A percentile compares a stretch with the other conserved stretches of the same genome.
Conservation (phyloP, 1,284 basidiomycete genomes). For the Trichosporon inkin region DNA sequence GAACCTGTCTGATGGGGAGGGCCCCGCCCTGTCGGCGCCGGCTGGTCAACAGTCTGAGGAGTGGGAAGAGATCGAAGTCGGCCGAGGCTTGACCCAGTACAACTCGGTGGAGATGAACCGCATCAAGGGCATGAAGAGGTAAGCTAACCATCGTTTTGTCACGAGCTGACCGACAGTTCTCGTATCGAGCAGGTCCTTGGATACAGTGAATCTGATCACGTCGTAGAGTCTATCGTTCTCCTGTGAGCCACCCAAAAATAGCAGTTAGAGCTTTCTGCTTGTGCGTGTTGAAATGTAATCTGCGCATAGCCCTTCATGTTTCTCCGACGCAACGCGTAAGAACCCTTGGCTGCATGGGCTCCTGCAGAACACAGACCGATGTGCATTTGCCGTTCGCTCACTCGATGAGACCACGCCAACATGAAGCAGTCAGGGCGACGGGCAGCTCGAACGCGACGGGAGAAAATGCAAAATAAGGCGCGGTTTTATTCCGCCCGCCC, state of each 20-base stretch:
- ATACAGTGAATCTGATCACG: slow-evolving; percentile 93
- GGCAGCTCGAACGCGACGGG: background rate
- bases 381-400: background rate
- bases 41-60: slow-evolving; percentile 48
- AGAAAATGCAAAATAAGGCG: slow-evolving; percentile 9
- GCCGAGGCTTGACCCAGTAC: slow-evolving; percentile 90
- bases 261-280: background rate
- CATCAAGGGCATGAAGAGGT: slow-evolving; percentile 89
- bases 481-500: slow-evolving; percentile 5
- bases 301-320: background rate
- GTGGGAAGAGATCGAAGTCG: slow-evolving; percentile 82
- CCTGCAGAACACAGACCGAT: no score
- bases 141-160: slow-evolving; percentile 31
- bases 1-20: slow-evolving; percentile 5
- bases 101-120: slow-evolving; percentile 86
- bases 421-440: background rate
- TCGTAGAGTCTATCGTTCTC: slow-evolving; percentile 76
- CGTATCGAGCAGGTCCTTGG: slow-evolving; percentile 76
- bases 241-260: slow-evolving; percentile 18
- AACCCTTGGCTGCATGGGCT: background rate
- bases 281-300: background rate
- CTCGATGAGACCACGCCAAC: background rate
- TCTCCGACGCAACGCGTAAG: no score
- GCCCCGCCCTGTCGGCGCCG: background rate
- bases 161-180: slow-evolving; percentile 56